Evolutionary conservation across 176 grass and related monocot species (phyloP).

Genomic region (Oropetium thomaeum): DNA sequence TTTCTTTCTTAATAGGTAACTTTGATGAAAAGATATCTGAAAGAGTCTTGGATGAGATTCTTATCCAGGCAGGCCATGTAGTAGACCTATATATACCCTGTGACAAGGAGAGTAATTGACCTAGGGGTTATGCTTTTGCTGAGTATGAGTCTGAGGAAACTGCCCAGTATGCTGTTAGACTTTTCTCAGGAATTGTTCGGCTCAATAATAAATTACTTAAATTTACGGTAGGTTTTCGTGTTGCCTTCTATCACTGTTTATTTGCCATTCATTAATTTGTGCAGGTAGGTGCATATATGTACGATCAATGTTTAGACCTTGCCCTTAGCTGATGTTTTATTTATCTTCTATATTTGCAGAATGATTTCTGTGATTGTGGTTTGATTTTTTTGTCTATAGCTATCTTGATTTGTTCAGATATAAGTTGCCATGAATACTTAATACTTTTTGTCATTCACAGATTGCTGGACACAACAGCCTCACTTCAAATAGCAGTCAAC

Average conservation of each 20-base stretch:
- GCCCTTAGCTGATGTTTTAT: not conserved
- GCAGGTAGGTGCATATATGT: not conserved
- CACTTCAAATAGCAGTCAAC: constrained; percentile 43
- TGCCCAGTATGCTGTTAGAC: constrained; percentile 70
- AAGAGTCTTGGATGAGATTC: constrained; percentile 84
- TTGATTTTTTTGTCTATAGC: not conserved
- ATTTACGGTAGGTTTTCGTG: constrained; percentile 67
- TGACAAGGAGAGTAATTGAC: constrained; percentile 73
- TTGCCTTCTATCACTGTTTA: not conserved
- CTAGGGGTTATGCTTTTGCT: constrained; percentile 89
- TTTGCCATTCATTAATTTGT: not conserved
- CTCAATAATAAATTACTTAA: constrained; percentile 62
- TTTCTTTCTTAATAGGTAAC: constrained; percentile 65
- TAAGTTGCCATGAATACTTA: not conserved
- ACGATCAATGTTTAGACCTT: not conserved
- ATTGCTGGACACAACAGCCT: constrained; percentile 71
- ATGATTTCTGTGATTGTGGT: not conserved
- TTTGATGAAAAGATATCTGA: constrained; percentile 90
- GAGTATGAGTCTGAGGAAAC: constrained; percentile 79
- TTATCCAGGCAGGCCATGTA: constrained; percentile 74
- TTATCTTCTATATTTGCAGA: not conserved
- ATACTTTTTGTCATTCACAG: constrained; percentile 32
- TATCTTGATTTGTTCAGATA: not conserved
- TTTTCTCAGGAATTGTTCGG: constrained; percentile 72
- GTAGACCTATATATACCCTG: constrained; percentile 72